Conservation (phyloP, 2,329 filamentous ascomycete species). For the Stagonosporopsis rhizophila region DNA sequence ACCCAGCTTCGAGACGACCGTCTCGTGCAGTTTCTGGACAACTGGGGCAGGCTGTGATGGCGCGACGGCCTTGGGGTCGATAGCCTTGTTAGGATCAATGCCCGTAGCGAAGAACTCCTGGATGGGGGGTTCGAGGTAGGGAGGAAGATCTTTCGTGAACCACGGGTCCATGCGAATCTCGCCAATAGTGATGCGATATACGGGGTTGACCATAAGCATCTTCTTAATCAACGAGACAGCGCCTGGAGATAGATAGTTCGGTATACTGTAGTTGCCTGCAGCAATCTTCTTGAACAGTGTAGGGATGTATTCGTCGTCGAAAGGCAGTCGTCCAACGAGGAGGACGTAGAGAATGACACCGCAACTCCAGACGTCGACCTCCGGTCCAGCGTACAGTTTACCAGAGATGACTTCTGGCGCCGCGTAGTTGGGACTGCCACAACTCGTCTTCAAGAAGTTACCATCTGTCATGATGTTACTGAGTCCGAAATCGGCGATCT, state of each 20-base stretch:
- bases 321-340: conserved; percentile 76
- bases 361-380: conserved; percentile 98
- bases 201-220: conserved; percentile 94
- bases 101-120: conserved; percentile 94
- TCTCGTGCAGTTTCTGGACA: conserved; percentile 88
- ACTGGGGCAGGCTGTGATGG: conserved; percentile 74
- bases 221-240: conserved; percentile 83
- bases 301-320: conserved; percentile 98
- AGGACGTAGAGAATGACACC: conserved; percentile 81
- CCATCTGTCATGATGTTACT: conserved; percentile 99
- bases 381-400: conserved; percentile 94
- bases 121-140: conserved; percentile 84
- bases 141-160: conserved; percentile 86
- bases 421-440: conserved; percentile 97
- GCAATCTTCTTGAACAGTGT: conserved; percentile 98
- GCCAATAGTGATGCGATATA: conserved; percentile 90
- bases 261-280: conserved; percentile 90
- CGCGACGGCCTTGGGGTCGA: conserved; percentile 81
- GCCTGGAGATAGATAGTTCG: conserved; percentile 86
- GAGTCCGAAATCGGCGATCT: conserved; percentile 97
- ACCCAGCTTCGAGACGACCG: conserved; percentile 93
- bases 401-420: conserved; percentile 97
- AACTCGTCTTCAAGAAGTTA: conserved; percentile 98
- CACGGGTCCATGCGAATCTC: conserved; percentile 93
- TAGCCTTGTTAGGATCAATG: conserved; percentile 91